Evolutionary conservation across 257 asterid genomes (phyloP).

Genomic region (Linaria vulgaris): DNA sequence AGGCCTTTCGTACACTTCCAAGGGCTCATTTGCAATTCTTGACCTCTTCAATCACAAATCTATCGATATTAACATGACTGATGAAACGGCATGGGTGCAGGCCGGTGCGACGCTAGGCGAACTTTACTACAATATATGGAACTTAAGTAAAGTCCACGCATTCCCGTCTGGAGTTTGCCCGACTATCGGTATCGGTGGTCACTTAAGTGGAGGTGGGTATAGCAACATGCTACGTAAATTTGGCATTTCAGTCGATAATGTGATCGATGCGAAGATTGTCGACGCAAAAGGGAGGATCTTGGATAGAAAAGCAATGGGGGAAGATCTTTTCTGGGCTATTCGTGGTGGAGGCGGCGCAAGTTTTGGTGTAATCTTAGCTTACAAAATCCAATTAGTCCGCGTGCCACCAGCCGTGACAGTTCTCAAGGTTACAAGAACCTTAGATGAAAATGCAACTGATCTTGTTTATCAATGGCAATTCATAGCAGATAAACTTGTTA

Average conservation of each 20-base stretch:
- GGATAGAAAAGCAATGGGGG: conserved; percentile 11
- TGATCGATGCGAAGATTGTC: conserved; percentile 4
- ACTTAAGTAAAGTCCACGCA: neutral
- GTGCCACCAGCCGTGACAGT: conserved; percentile 2
- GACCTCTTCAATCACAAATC: neutral
- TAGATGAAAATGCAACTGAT: neutral
- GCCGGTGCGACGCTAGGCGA: conserved; percentile 15
- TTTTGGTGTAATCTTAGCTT: conserved; percentile 1
- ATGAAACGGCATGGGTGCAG: conserved; percentile 8
- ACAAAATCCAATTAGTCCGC: conserved; percentile 4
- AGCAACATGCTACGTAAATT: neutral
- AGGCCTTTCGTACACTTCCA: conserved; percentile 1
- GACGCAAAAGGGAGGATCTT: conserved; percentile 1
- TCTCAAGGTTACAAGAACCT: conserved; percentile 5
- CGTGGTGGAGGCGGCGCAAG: conserved; percentile 14
- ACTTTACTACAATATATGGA: neutral
- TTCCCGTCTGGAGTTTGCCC: conserved; percentile 12
- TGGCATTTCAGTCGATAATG: conserved; percentile 7
- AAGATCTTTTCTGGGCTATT: conserved; percentile 13
- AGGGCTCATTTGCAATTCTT: neutral
- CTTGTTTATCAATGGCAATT: conserved; percentile 11
- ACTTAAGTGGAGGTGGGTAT: conserved; percentile 4
- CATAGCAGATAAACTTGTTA: neutral
- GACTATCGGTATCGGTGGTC: conserved; percentile 5
- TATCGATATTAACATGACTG: neutral